A percentile compares a stretch with the other conserved stretches of the same genome.
These are phyloP conservation scores for Magnaporthiopsis poae DNA, from an alignment of 2,329 filamentous ascomycete species.

Conservation along the genomic window DNA sequence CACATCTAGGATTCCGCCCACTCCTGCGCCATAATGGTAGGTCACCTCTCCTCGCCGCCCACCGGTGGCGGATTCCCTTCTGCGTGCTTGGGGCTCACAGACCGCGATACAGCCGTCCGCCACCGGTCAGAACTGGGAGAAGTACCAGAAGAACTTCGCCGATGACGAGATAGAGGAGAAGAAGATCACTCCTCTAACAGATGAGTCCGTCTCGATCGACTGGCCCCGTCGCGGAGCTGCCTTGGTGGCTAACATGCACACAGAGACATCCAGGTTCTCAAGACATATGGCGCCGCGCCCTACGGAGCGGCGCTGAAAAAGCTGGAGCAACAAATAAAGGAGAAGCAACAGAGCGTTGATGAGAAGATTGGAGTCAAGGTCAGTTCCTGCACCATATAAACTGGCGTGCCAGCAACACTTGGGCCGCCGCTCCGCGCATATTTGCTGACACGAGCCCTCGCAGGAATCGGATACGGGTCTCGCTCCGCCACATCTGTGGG, in stretches of 20 bases:
- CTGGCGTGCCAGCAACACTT: background rate
- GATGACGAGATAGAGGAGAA: conserved; percentile 98
- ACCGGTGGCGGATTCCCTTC: background rate
- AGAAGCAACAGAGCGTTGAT: conserved; percentile 94
- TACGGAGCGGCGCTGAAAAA: conserved; percentile 91
- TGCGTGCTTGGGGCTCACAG: conserved; percentile 12
- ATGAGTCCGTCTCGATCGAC: conserved; percentile 62
- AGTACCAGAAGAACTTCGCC: conserved; percentile 93
- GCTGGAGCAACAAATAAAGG: conserved; percentile 98
- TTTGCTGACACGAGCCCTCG: conserved; percentile 15
- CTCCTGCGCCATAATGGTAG: conserved; percentile 24
- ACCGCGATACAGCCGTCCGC: conserved; percentile 69
- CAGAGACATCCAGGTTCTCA: conserved; percentile 97
- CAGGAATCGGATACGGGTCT: conserved; percentile 97
- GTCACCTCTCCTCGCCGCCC: conserved; percentile 10
- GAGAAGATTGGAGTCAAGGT: conserved; percentile 92
- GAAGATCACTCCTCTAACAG: conserved; percentile 94
- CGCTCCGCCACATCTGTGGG: conserved; percentile 96
- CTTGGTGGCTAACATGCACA: conserved; percentile 17
- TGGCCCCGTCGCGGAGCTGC: conserved; percentile 1
- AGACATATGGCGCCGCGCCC: conserved; percentile 94
- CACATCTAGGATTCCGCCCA: background rate
- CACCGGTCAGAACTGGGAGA: conserved; percentile 92
- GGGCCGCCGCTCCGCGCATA: too few species aligned
- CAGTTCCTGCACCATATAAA: conserved; percentile 13